phyloP scores from a whole-genome alignment of 139 green algal genomes.

The Chlamydomonas schloesseri region DNA sequence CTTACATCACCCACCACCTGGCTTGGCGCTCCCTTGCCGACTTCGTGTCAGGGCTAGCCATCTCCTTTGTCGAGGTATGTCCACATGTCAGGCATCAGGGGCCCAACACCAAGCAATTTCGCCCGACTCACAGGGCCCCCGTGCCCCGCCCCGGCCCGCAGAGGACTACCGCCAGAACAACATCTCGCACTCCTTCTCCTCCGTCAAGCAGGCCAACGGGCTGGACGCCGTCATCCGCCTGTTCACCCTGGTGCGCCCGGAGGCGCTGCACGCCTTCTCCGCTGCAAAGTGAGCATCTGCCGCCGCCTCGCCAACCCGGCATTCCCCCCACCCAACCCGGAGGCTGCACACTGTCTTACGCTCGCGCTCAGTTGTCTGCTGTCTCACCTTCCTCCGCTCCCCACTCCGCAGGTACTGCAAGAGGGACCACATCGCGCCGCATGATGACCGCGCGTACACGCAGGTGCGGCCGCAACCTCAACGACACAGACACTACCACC shows the following conservation, averaged over 20 bases:
- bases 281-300: slow-evolving; percentile 10
- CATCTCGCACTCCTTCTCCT: slow-evolving; percentile 48
- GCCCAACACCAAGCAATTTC: too few relatives aligned
- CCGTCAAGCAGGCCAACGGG: slow-evolving; percentile 14
- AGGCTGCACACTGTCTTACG: not conserved
- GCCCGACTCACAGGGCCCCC: too few relatives aligned
- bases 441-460: slow-evolving; percentile 65
- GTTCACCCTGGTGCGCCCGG: slow-evolving; percentile 63
- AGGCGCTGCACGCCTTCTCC: slow-evolving; percentile 57
- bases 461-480: slow-evolving; percentile 42
- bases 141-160: too few relatives aligned
- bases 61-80: too few relatives aligned
- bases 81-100: too few relatives aligned
- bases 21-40: too few relatives aligned
- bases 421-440: slow-evolving; percentile 50
- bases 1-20: too few relatives aligned
- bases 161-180: slow-evolving; percentile 52
- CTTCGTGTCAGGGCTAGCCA: too few relatives aligned
- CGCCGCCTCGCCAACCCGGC: too few relatives aligned
- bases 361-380: too few relatives aligned
- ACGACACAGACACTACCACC: too few relatives aligned
- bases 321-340: not conserved
- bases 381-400: not conserved
- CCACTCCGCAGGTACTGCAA: slow-evolving; percentile 12
- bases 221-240: slow-evolving; percentile 51